Conservation (phyloP, 2,329 filamentous ascomycete genomes). For the Elsinoe arachidis region DNA sequence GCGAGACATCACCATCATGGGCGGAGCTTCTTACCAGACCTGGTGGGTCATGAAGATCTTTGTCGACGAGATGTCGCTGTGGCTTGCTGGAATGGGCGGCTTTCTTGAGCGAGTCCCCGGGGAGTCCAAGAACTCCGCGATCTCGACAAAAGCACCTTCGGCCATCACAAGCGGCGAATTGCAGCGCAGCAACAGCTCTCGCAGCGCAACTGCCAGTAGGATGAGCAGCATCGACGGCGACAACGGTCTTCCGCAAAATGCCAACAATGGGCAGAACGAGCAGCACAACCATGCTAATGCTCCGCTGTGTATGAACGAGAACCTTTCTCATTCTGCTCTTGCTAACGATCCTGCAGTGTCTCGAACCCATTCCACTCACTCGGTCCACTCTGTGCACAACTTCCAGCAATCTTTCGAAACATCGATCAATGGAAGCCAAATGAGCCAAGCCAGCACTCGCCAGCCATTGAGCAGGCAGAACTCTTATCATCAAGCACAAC, state of each 20-base stretch:
- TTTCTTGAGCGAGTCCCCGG: conserved; percentile 54
- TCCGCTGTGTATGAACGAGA: conserved; percentile 14
- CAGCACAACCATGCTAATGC: conserved; percentile 9
- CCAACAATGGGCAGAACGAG: conserved; percentile 10
- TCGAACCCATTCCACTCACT: conserved; percentile 16
- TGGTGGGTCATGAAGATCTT: conserved; percentile 97
- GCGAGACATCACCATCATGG: conserved; percentile 69
- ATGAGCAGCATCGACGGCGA: conserved; percentile 27
- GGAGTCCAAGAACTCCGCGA: neutral
- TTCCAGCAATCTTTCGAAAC: conserved; percentile 5
- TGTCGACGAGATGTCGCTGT: conserved; percentile 87
- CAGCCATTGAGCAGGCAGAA: conserved; percentile 7
- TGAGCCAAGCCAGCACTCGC: neutral
- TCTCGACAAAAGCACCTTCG: conserved; percentile 4
- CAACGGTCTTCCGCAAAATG: conserved; percentile 6
- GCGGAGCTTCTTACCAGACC: conserved; percentile 73
- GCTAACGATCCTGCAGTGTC: conserved; percentile 11
- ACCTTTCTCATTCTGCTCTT: neutral
- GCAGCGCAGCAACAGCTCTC: conserved; percentile 21
- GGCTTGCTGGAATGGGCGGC: conserved; percentile 81
- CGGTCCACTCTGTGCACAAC: conserved; percentile 10
- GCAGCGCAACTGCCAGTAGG: conserved; percentile 24
- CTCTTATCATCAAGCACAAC: conserved; percentile 14
- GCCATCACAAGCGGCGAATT: conserved; percentile 18
- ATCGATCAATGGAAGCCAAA: conserved; percentile 2